Conservation (phyloP, 2,329 filamentous ascomycete species). For the Nemania sp. region DNA sequence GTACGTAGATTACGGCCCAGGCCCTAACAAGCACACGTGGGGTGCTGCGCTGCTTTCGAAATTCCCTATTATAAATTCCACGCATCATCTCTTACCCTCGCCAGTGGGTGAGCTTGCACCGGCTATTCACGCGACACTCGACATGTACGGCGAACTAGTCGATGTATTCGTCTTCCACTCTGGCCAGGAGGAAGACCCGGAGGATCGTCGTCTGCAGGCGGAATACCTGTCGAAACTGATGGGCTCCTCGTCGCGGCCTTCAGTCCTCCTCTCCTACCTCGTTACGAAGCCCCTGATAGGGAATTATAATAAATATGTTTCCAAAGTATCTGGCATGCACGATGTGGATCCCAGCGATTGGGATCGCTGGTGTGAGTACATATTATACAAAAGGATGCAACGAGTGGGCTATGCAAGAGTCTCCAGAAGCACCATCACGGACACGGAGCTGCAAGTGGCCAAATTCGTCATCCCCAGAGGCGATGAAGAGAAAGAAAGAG, state of each 20-base stretch:
- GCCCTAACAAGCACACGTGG: conserved; percentile 99
- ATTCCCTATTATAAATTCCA: conserved; percentile 96
- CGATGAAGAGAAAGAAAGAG: conserved; percentile 56
- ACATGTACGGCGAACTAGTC: conserved; percentile 85
- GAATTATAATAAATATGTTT: conserved; percentile 97
- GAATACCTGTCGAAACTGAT: conserved; percentile 87
- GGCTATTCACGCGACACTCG: conserved; percentile 93
- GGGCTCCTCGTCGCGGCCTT: conserved; percentile 77
- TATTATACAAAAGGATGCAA: conserved; percentile 87
- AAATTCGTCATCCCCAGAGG: conserved; percentile 86
- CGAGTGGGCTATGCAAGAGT: conserved; percentile 88
- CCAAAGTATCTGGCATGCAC: conserved; percentile 83
- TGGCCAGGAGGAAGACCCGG: conserved; percentile 93
- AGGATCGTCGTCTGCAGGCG: conserved; percentile 84
- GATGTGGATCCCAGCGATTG: conserved; percentile 92
- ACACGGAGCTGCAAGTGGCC: conserved; percentile 94
- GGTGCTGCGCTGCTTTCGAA: conserved; percentile 90
- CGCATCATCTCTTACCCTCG: conserved; percentile 90
- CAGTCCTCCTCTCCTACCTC: conserved; percentile 86
- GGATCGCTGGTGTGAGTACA: conserved; percentile 99
- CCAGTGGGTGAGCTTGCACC: conserved; percentile 94
- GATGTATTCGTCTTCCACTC: conserved; percentile 99
- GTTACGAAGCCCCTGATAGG: conserved; percentile 88
- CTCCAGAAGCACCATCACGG: conserved; percentile 87
- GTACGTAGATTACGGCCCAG: conserved; percentile 97